A percentile compares a stretch with the other conserved stretches of the same genome.
Evolutionary conservation across 1,284 basidiomycete species (phyloP).

Genomic region (Leucoagaricus sp.): DNA sequence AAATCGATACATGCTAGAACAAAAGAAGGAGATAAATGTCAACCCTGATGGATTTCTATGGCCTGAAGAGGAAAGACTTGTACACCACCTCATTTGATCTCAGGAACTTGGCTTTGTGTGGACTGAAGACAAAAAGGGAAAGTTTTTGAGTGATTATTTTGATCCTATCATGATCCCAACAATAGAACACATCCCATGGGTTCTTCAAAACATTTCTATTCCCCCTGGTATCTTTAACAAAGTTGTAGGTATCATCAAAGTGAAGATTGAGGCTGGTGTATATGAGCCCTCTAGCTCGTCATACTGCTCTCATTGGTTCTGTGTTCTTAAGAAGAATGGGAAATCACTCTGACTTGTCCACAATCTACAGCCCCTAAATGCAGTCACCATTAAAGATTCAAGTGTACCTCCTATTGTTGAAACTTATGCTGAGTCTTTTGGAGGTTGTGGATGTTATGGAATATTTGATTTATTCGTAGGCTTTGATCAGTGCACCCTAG

Average conservation of each 20-base stretch:
- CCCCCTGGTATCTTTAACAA: constrained; percentile 17
- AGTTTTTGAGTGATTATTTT: constrained; percentile 24
- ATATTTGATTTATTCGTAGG: constrained; percentile 35
- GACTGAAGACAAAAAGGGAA: constrained; percentile 29
- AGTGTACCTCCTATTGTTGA: constrained; percentile 34
- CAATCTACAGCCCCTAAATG: constrained; percentile 33
- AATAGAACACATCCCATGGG: constrained; percentile 20
- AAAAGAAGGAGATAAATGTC: constrained; percentile 23
- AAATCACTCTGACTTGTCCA: constrained; percentile 27
- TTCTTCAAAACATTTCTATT: constrained; percentile 17
- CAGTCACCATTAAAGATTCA: constrained; percentile 30
- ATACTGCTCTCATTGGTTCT: constrained; percentile 20
- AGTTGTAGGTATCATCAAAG: constrained; percentile 15
- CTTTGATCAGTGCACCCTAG: constrained; percentile 24
- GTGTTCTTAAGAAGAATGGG: constrained; percentile 26
- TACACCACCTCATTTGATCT: constrained; percentile 31
- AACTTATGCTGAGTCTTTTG: constrained; percentile 33
- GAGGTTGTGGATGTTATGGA: constrained; percentile 29
- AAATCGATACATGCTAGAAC: constrained; percentile 26
- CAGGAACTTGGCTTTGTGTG: constrained; percentile 36
- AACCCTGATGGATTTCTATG: constrained; percentile 31
- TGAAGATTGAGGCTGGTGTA: constrained; percentile 17
- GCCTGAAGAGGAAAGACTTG: constrained; percentile 30
- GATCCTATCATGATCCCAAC: constrained; percentile 24
- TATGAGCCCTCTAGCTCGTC: constrained; percentile 20